A percentile compares a stretch with the other conserved stretches of the same genome.
Evolutionary conservation across 2,329 filamentous ascomycete genomes (phyloP).

Genomic region (Neoascochyta sp.): DNA sequence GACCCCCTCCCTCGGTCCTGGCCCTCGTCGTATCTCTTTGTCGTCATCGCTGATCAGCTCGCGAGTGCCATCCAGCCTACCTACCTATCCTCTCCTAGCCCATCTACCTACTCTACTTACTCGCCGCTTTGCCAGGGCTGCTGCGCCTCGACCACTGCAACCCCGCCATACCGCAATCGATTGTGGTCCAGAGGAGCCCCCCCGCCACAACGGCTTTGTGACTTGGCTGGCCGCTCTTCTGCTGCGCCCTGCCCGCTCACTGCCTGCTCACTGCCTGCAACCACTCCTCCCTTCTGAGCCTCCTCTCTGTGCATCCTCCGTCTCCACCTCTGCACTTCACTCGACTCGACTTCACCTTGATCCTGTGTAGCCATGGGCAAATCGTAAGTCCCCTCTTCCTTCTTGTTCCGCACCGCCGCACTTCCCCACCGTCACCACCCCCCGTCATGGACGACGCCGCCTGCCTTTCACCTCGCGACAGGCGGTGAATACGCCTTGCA

Average conservation of each 20-base stretch:
- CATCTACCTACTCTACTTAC: not conserved
- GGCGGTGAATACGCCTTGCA: no score
- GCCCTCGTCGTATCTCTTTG: no score
- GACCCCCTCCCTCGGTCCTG: no score
- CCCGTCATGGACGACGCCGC: no score
- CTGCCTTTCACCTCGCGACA: slow-evolving; percentile 19
- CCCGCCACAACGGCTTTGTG: slow-evolving; percentile 12
- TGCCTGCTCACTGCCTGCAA: slow-evolving; percentile 14
- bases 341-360: slow-evolving; percentile 1
- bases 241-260: slow-evolving; percentile 12
- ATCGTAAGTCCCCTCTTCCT: slow-evolving; percentile 37
- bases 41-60: no score
- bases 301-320: slow-evolving; percentile 2
- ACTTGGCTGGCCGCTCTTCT: slow-evolving; percentile 10
- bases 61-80: no score
- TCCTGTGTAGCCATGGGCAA: slow-evolving; percentile 35
- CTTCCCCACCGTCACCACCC: no score
- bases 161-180: slow-evolving; percentile 15
- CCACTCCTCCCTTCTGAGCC: slow-evolving; percentile 6
- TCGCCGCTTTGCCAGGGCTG: no score
- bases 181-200: slow-evolving; percentile 16
- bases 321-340: slow-evolving; percentile 6
- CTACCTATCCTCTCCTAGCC: not conserved
- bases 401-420: slow-evolving; percentile 12
- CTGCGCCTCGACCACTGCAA: slow-evolving; percentile 11